Conservation (phyloP, 202 grass and related monocot species). For the Dendrocalamus latiflorus region DNA sequence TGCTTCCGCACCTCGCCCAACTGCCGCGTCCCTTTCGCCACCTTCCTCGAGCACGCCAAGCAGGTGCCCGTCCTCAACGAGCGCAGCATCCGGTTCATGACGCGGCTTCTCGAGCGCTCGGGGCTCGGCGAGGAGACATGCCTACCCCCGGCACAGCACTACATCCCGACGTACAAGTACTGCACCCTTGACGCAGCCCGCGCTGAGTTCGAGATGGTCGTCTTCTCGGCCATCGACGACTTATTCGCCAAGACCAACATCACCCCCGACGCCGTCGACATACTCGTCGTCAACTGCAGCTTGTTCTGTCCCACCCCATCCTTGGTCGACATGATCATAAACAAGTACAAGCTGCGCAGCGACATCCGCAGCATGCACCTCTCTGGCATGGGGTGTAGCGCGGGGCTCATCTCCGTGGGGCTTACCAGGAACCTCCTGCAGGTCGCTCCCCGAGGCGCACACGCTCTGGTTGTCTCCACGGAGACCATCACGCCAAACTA, state of each 20-base stretch:
- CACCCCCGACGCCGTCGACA: constrained; percentile 34
- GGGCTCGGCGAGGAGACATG: too few relatives aligned
- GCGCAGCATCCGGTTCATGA: too few relatives aligned
- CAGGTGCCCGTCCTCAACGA: too few relatives aligned
- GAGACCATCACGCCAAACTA: constrained; percentile 61
- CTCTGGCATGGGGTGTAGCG: constrained; percentile 77
- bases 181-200: constrained; percentile 54
- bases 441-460: background rate
- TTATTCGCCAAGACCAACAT: constrained; percentile 51
- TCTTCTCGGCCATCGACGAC: constrained; percentile 54
- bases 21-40: constrained; percentile 72
- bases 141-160: constrained; percentile 58
- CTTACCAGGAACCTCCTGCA: constrained; percentile 49
- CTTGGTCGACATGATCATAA: constrained; percentile 53
- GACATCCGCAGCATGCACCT: constrained; percentile 54
- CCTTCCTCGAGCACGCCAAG: too few relatives aligned
- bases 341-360: constrained; percentile 53
- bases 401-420: too few relatives aligned
- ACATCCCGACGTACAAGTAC: constrained; percentile 46
- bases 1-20: constrained; percentile 56
- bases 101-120: too few relatives aligned
- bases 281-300: constrained; percentile 79
- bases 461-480: constrained; percentile 56
- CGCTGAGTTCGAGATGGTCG: constrained; percentile 48
- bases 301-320: constrained; percentile 64